Conservation (phyloP, 202 grass and related monocot species). For the Miscanthus sacchariflorus region DNA sequence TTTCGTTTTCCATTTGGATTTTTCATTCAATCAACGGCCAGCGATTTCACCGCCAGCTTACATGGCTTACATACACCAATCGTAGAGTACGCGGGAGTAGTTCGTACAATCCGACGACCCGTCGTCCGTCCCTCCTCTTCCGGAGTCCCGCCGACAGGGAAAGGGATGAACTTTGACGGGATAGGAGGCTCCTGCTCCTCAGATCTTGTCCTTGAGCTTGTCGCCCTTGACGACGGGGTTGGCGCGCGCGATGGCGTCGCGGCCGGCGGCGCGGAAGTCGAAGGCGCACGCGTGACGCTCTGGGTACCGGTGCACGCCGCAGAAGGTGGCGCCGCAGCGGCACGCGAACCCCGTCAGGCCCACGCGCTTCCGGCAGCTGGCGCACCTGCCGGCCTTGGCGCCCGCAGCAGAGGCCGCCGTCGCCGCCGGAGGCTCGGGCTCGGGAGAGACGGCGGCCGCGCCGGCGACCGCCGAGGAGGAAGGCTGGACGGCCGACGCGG, state of each 20-base stretch:
- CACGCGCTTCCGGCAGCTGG: conserved; percentile 59
- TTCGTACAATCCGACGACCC: neutral
- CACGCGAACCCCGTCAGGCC: conserved; percentile 65
- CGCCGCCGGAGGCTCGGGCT: neutral
- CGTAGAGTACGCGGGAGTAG: neutral
- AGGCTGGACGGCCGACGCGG: neutral
- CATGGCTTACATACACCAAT: neutral
- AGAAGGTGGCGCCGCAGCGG: conserved; percentile 67
- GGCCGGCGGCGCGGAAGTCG: conserved; percentile 64
- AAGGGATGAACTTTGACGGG: too few relatives aligned
- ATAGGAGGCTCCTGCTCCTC: neutral
- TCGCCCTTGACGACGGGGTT: conserved; percentile 70
- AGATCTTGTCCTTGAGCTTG: conserved; percentile 66
- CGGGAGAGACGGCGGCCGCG: neutral
- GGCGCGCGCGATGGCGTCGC: conserved; percentile 61
- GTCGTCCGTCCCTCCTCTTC: neutral
- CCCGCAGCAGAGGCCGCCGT: neutral
- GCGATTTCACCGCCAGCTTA: neutral
- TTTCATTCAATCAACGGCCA: neutral
- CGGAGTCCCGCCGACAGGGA: neutral
- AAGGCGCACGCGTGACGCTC: conserved; percentile 68
- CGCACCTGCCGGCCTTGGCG: conserved; percentile 39
- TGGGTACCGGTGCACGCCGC: conserved; percentile 67
- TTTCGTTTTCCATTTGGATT: neutral
- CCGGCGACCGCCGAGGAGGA: neutral